Percentiles rank a stretch among this genome's conserved stretches.
Evolutionary conservation across 345 rosid genomes (phyloP).

Genomic region (Lagerstroemia speciosa): DNA sequence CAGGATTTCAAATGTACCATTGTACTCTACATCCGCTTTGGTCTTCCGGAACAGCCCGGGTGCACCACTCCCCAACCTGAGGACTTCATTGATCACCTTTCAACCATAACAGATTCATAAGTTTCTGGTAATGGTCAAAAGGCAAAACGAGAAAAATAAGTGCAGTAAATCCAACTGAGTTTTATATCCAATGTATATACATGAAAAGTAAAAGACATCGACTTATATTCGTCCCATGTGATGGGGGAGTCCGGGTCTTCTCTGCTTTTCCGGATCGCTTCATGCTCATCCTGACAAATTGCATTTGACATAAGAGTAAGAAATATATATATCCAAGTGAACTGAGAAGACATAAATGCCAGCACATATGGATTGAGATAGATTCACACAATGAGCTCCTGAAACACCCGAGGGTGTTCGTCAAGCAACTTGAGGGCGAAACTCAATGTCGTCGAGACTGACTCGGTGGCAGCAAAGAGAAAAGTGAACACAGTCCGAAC

Average conservation of each 20-base stretch:
- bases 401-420: slow-evolving; percentile 20
- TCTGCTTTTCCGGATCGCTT: slow-evolving; percentile 14
- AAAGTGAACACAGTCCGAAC: slow-evolving; percentile 10
- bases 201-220: slow-evolving; percentile 28
- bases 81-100: slow-evolving; percentile 28
- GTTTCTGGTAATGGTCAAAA: background rate
- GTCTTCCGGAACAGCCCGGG: slow-evolving; percentile 23
- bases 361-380: background rate
- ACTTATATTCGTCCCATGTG: slow-evolving; percentile 33
- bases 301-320: background rate
- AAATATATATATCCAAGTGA: background rate
- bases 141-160: background rate
- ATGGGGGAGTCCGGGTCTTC: slow-evolving; percentile 13
- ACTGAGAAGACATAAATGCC: background rate
- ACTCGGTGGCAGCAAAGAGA: slow-evolving; percentile 15
- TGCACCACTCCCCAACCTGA: slow-evolving; percentile 20
- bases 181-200: background rate
- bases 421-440: slow-evolving; percentile 18
- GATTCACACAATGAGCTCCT: slow-evolving; percentile 20
- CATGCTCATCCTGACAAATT: slow-evolving; percentile 24
- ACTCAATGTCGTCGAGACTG: slow-evolving; percentile 7
- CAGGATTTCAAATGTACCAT: slow-evolving; percentile 5
- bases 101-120: too few species aligned
- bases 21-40: slow-evolving; percentile 13
- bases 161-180: too few species aligned